Conservation (phyloP, 176 grass and related monocot genomes). For the Triticum monococcum region DNA sequence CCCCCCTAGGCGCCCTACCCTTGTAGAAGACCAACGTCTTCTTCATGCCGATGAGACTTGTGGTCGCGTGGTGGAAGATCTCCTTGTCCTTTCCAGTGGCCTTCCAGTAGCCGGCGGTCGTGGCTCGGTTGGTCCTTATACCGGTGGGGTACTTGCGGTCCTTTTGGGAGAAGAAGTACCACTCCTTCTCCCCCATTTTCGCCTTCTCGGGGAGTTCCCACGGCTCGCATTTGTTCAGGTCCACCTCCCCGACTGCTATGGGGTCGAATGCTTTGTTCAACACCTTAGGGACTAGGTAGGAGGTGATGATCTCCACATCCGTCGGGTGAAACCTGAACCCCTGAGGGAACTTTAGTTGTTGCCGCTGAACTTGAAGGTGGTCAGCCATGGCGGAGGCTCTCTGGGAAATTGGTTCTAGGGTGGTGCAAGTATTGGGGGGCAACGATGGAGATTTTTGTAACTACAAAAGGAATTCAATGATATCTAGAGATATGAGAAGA, state of each 20-base stretch:
- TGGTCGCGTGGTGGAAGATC: not conserved
- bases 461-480: not conserved
- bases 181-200: constrained; percentile 55
- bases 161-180: constrained; percentile 55
- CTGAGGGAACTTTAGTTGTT: constrained; percentile 23
- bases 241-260: constrained; percentile 41
- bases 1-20: constrained; percentile 41
- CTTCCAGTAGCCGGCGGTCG: constrained; percentile 47
- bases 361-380: not conserved
- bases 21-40: constrained; percentile 63
- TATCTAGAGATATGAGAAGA: not conserved
- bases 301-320: constrained; percentile 62
- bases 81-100: constrained; percentile 63
- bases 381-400: constrained; percentile 30
- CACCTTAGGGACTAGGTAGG: constrained; percentile 59
- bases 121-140: constrained; percentile 45
- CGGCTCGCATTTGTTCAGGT: constrained; percentile 63
- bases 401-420: not conserved
- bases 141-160: constrained; percentile 60
- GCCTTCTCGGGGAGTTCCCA: constrained; percentile 65
- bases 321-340: constrained; percentile 66
- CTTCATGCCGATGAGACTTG: constrained; percentile 50
- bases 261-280: constrained; percentile 20
- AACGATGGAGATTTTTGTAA: not conserved
- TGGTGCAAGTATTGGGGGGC: not conserved